These are phyloP conservation scores for Globisporangium emineosum DNA, from an alignment of 352 stramenopile genomes.

Conservation along the genomic window DNA sequence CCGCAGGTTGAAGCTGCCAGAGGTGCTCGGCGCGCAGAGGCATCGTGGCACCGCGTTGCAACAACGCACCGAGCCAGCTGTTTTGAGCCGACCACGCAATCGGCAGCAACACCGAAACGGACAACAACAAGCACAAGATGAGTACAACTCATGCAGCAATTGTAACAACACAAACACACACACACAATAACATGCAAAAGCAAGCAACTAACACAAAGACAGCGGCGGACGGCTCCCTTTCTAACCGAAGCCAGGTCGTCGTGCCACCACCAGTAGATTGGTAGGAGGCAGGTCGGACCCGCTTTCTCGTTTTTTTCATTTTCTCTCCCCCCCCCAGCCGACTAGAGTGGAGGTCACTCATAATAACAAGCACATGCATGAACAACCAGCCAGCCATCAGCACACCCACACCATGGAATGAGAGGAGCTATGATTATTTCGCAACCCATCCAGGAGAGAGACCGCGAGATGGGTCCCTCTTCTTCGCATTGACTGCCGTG, in stretches of 20 bases:
- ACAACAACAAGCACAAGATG: background rate
- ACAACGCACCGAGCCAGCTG: slow-evolving; percentile 40
- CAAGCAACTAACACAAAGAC: background rate
- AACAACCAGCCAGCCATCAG: background rate
- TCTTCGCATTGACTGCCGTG: background rate
- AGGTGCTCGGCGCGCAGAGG: slow-evolving; percentile 41
- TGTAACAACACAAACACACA: background rate
- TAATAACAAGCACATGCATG: background rate
- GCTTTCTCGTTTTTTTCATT: background rate
- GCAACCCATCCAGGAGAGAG: background rate
- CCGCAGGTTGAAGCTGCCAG: slow-evolving; percentile 30
- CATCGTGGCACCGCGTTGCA: slow-evolving; percentile 30
- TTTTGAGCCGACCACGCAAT: background rate
- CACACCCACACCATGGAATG: background rate
- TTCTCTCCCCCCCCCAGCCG: background rate
- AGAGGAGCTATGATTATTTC: background rate
- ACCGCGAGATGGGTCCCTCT: background rate
- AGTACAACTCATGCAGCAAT: background rate
- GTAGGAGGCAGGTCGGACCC: background rate
- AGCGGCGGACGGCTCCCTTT: background rate
- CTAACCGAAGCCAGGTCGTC: background rate
- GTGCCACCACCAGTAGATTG: no score
- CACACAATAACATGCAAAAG: background rate
- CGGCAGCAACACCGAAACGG: background rate
- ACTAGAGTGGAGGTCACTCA: background rate